These are phyloP conservation scores for Spirogloea muscicola DNA, from an alignment of 139 green algal species.

Conservation along the genomic window DNA sequence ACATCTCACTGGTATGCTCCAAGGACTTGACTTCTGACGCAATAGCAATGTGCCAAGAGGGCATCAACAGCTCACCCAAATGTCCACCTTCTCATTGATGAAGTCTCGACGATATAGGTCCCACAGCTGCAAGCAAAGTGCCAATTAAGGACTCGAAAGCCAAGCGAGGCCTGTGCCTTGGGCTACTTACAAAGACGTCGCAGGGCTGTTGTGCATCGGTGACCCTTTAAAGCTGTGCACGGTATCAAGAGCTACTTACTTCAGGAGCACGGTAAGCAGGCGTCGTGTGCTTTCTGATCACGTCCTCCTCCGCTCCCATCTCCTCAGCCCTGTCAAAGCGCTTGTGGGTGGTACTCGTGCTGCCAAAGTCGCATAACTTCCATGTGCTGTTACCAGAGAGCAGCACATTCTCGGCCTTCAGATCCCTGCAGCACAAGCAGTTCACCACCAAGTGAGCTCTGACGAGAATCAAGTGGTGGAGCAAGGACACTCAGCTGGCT, in stretches of 20 bases:
- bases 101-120: conserved; percentile 38
- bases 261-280: conserved; percentile 89
- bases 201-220: not conserved
- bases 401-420: conserved; percentile 95
- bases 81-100: conserved; percentile 43
- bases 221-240: not conserved
- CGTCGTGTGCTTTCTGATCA: conserved; percentile 80
- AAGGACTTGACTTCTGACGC: not conserved
- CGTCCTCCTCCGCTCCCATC: conserved; percentile 74
- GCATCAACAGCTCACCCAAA: conserved; percentile 44
- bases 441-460: not conserved
- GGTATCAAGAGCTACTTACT: conserved; percentile 47
- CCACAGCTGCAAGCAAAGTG: conserved; percentile 32
- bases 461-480: not conserved
- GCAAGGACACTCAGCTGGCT: not conserved
- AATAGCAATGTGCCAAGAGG: conserved; percentile 1
- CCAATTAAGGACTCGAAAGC: not conserved
- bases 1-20: not conserved
- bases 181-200: not conserved
- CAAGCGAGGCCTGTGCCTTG: not conserved
- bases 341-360: conserved; percentile 47
- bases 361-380: conserved; percentile 95
- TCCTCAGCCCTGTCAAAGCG: conserved; percentile 60
- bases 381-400: conserved; percentile 64
- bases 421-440: conserved; percentile 53